Base-by-base conservation (phyloP, 202 grass and related monocot genomes). In the Hordeum pubiflorum region DNA sequence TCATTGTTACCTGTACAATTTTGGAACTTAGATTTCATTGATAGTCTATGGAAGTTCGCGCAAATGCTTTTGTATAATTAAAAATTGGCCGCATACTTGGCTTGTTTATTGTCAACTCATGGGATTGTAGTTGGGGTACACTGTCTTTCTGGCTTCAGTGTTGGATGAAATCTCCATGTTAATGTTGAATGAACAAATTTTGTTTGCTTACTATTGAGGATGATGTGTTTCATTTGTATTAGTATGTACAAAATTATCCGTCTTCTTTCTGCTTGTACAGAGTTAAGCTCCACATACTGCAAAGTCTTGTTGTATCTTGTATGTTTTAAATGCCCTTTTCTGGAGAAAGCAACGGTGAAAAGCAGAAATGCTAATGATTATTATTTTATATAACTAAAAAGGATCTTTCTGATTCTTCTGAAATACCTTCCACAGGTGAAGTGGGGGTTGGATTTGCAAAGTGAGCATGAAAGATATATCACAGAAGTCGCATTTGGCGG, bases 391-490 rank as follows among this genome's bases (percentile, higher is more conserved):
- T 54, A n/a, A 76, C 13, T 36, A 81, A 15, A 44, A 61, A 15
- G 40, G 21, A 38, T 10, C 20, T 62, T 58, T 46, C 36, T 58
- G 11, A 79, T 72, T 70, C 23, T 26, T 91, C 63, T 59, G 36
- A 21, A 23, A 29, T 26, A 38, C 60, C 84, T 72, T 86, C 81
- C 63, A 70, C 85, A 99, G 96, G 96, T 95, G 63, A 91, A 93
- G 41, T 99, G 96, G 96, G 92, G 96, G 40, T 81, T 93, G 83
- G 96, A 99, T 83, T 88, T 99, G 85, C 96, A 95, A 95, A 99
- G 96, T 85, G 96, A 99, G 77, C 92, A 99, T 85, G 96, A 99
- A 82, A 91, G 92, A 88, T 99, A 93, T 80, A 93, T 99, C 90
- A 99, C 96, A 72, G 96, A 99, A 83, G 85, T 91, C 83, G 96